Conservation (phyloP, 2,329 filamentous ascomycete species). For the Knoxdaviesia proteae region DNA sequence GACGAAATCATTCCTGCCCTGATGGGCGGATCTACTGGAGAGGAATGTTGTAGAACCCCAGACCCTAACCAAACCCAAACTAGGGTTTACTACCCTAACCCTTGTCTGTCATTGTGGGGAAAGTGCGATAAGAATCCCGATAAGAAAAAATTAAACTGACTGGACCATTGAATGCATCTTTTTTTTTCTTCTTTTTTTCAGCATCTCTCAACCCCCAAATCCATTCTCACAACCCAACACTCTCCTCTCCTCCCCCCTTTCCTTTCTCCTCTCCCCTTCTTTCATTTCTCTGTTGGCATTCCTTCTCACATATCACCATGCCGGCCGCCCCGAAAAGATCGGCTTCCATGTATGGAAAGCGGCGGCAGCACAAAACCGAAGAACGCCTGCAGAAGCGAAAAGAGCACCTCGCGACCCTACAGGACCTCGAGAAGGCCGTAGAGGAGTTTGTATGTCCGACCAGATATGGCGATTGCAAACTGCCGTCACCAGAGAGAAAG, state of each 20-base stretch:
- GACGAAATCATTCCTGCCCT: too few species aligned
- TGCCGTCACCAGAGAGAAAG: neutral
- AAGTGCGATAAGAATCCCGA: neutral
- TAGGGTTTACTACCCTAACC: neutral
- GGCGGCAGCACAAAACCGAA: slow-evolving; percentile 5
- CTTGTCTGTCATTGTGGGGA: neutral
- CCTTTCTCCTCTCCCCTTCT: too few species aligned
- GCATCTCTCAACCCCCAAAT: too few species aligned
- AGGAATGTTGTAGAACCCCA: neutral
- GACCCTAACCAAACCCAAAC: too few species aligned
- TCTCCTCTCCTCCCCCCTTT: too few species aligned
- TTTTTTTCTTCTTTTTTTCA: too few species aligned
- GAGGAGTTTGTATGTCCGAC: slow-evolving; percentile 16
- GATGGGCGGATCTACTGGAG: neutral
- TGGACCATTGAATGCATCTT: too few species aligned
- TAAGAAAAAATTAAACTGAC: neutral
- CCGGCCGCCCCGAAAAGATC: too few species aligned
- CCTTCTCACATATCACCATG: too few species aligned
- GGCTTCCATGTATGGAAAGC: too few species aligned
- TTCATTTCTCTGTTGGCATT: too few species aligned
- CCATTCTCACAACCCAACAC: too few species aligned
- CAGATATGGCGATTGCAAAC: slow-evolving; percentile 1
- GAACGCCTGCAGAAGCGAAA: slow-evolving; percentile 12
- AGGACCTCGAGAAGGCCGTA: slow-evolving; percentile 17
- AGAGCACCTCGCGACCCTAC: slow-evolving; percentile 18